These are phyloP conservation scores for Bryoerythrophyllum caledonicum DNA, from an alignment of 225 moss, liverwort and hornwort species.

Conservation along the genomic window DNA sequence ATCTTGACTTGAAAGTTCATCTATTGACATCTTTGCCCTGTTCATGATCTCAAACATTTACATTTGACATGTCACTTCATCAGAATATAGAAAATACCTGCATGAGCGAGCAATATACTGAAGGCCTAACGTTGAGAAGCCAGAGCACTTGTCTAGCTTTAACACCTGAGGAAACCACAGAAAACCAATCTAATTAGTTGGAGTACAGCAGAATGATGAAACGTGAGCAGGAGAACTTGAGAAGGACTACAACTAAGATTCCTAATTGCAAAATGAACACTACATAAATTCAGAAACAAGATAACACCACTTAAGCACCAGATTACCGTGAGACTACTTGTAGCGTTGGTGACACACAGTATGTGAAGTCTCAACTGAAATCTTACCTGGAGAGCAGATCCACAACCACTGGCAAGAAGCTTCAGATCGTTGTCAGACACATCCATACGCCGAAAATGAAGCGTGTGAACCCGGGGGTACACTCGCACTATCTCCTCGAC, in stretches of 20 bases:
- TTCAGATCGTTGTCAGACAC: slow-evolving; percentile 63
- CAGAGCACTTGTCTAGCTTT: slow-evolving; percentile 75
- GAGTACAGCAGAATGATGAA: neutral
- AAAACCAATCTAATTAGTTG: slow-evolving; percentile 5
- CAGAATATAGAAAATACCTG: slow-evolving; percentile 47
- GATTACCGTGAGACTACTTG: neutral
- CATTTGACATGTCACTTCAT: neutral
- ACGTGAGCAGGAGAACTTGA: neutral
- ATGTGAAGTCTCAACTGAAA: neutral
- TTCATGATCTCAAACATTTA: neutral
- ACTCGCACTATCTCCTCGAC: slow-evolving; percentile 52
- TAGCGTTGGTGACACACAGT: neutral
- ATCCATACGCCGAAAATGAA: slow-evolving; percentile 75
- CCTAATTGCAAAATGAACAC: neutral
- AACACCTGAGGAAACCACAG: slow-evolving; percentile 36
- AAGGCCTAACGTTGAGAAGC: slow-evolving; percentile 69
- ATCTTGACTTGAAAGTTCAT: neutral
- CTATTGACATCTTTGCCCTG: neutral
- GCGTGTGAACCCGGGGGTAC: slow-evolving; percentile 45
- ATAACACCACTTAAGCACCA: neutral
- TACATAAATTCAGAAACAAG: neutral
- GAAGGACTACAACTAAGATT: neutral
- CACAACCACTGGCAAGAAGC: slow-evolving; percentile 52
- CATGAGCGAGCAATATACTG: slow-evolving; percentile 54
- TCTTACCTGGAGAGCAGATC: slow-evolving; percentile 38